Percentiles rank a stretch among this genome's conserved stretches.
These are phyloP conservation scores for Leptodontidium sp. DNA, from an alignment of 2,329 filamentous ascomycete species.

Conservation along the genomic window DNA sequence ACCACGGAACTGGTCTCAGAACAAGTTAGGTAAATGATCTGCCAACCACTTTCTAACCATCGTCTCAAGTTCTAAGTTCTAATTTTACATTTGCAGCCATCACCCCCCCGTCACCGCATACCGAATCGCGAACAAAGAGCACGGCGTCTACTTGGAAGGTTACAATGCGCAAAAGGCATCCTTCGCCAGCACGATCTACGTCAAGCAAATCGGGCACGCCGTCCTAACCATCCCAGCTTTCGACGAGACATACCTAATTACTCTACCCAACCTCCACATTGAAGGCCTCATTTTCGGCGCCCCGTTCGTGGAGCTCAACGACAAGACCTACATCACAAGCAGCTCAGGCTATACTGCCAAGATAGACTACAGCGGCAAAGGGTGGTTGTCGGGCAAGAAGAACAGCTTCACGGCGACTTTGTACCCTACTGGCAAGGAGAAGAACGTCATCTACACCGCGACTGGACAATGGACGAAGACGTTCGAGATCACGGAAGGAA, in stretches of 20 bases:
- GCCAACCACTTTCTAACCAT: background rate
- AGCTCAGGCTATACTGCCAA: conserved; percentile 87
- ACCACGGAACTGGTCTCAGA: conserved; percentile 89
- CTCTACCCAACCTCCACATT: conserved; percentile 89
- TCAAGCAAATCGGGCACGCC: conserved; percentile 94
- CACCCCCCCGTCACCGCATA: conserved; percentile 97
- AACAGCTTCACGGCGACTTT: conserved; percentile 84
- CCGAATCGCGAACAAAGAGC: conserved; percentile 84
- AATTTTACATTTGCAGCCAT: conserved; percentile 60
- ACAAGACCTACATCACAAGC: conserved; percentile 83
- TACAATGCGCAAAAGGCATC: conserved; percentile 98
- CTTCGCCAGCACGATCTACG: conserved; percentile 91
- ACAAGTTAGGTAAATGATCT: conserved; percentile 75
- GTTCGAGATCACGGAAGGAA: conserved; percentile 79
- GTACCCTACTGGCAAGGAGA: conserved; percentile 74
- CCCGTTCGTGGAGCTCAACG: conserved; percentile 91
- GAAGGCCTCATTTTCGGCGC: conserved; percentile 88
- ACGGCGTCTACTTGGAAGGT: conserved; percentile 81
- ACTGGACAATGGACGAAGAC: conserved; percentile 90
- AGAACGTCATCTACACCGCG: conserved; percentile 79
- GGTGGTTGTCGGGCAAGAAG: conserved; percentile 96
- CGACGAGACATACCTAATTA: conserved; percentile 79
- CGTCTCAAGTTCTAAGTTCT: conserved; percentile 5
- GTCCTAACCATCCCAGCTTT: conserved; percentile 74
- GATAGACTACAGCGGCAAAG: conserved; percentile 92